Base-by-base conservation (phyloP, 2,329 filamentous ascomycete genomes). In the Xylariales sp. region DNA sequence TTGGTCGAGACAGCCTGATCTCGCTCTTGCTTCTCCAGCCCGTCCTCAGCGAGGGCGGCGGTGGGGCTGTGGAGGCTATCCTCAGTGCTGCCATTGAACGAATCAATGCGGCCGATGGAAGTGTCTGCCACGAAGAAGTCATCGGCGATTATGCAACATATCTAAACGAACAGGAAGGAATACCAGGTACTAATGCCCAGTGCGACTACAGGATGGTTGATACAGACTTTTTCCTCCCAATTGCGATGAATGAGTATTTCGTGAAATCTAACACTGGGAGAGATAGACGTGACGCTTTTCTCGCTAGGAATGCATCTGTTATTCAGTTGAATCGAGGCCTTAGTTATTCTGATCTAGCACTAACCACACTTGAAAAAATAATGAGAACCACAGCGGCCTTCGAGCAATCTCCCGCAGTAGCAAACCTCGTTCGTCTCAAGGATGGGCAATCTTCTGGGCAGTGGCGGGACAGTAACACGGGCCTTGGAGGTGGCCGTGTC, bases 1-100 rank as follows among this genome's bases (percentile, higher is more conserved):
- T 91, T 77, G 89, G 88, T 0, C 83, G 89, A 10, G 89, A 91
- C 73, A 88, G 84, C 68, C 88, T 90, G 82, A 89, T 91, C 46
- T 82, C 86, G 0, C 80, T 85, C 14, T 81, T 91, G 0, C 78
- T 91, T 0, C 79, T 90, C 36, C 83, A 88, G 64, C 83, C 86
- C 0, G 81, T 90, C 0, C 79, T 91, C 1, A 89, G 86, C 58
- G 80, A 83, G 50, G 87, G 86, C 0, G 79, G 86, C 45, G 83
- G 80, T 0, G 83, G 86, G 3, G 84, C 87, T 0, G 81, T 89
- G 14, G 89, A 91, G 74, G 87, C 89, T 3, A 87, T 89, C 1
- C 86, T 91, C 23, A 81, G 82, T 0, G 85, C 87, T 1, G 87
- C 89, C 0, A 75, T 90, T 5, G 89, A 91, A 72, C 83, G 89